phyloP scores from a whole-genome alignment of 257 asterid genomes.

The Verbena officinalis region DNA sequence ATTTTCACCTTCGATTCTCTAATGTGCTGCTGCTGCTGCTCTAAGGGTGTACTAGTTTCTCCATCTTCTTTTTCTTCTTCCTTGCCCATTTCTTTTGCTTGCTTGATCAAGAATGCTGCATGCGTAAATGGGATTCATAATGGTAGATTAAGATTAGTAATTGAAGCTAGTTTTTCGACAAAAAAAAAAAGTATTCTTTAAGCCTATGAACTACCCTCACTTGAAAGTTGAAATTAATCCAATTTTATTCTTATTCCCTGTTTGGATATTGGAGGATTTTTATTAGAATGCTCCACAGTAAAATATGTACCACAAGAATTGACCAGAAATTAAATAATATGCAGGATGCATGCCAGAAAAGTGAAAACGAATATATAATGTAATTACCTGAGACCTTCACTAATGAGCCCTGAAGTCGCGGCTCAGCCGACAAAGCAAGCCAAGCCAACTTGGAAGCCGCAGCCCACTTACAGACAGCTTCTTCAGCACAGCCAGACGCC shows the following conservation, averaged over 20 bases:
- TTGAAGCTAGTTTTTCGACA: no score
- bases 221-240: no score
- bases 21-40: conserved; percentile 20
- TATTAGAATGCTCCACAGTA: not conserved
- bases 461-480: conserved; percentile 80
- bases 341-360: no score
- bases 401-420: conserved; percentile 74
- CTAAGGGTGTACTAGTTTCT: conserved; percentile 23
- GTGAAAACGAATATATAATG: not conserved
- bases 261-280: no score
- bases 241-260: no score
- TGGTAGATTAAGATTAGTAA: no score
- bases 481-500: conserved; percentile 72
- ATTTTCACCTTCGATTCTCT: conserved; percentile 61
- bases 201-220: no score
- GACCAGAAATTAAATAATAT: not conserved
- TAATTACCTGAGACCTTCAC: conserved; percentile 76
- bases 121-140: not conserved
- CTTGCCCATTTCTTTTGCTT: conserved; percentile 56
- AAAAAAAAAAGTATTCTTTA: no score
- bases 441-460: conserved; percentile 66
- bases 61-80: conserved; percentile 16
- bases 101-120: conserved; percentile 80
- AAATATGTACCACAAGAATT: not conserved
- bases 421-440: conserved; percentile 76